Evolutionary conservation across 2,329 filamentous ascomycete genomes (phyloP).

Genomic region (Myrmaecium sp.): DNA sequence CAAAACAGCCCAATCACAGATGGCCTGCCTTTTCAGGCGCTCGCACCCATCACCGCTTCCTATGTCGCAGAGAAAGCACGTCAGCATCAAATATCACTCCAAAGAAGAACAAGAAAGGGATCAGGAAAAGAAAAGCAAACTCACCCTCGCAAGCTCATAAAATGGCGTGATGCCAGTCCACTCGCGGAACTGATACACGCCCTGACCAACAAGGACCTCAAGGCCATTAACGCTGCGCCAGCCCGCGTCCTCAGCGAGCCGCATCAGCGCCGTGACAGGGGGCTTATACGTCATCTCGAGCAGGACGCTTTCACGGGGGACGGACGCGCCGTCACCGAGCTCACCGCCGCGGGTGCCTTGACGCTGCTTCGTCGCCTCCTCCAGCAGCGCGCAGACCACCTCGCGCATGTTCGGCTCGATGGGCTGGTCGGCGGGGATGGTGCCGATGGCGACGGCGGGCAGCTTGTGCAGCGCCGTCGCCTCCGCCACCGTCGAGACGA

Average conservation of each 20-base stretch:
- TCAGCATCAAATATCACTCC: too few relatives aligned
- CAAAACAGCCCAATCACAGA: too few relatives aligned
- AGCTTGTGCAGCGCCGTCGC: slow-evolving; percentile 32
- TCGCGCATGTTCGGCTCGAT: slow-evolving; percentile 57
- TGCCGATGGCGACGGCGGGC: slow-evolving; percentile 65
- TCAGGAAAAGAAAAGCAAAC: too few relatives aligned
- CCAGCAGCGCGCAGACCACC: slow-evolving; percentile 41
- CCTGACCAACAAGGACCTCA: slow-evolving; percentile 80
- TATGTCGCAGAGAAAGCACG: too few relatives aligned
- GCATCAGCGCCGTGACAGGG: slow-evolving; percentile 65
- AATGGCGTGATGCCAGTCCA: slow-evolving; percentile 72
- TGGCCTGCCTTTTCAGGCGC: too few relatives aligned
- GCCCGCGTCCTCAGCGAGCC: slow-evolving; percentile 56
- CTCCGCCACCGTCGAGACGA: slow-evolving; percentile 39
- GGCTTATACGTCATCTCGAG: slow-evolving; percentile 98
- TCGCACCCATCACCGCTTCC: too few relatives aligned
- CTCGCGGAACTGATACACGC: slow-evolving; percentile 63
- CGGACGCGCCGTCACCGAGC: slow-evolving; percentile 16
- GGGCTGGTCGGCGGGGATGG: slow-evolving; percentile 74
- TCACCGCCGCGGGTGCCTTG: slow-evolving; percentile 7
- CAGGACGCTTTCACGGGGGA: slow-evolving; percentile 41
- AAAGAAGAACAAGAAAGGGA: too few relatives aligned
- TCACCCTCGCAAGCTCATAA: slow-evolving; percentile 50
- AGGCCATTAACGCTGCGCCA: slow-evolving; percentile 78
- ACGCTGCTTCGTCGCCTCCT: slow-evolving; percentile 11